Evolutionary conservation across 345 rosid species (phyloP), one percentile per base, ranked within the genome.

Genomic region (Pelargonium nanum): DNA sequence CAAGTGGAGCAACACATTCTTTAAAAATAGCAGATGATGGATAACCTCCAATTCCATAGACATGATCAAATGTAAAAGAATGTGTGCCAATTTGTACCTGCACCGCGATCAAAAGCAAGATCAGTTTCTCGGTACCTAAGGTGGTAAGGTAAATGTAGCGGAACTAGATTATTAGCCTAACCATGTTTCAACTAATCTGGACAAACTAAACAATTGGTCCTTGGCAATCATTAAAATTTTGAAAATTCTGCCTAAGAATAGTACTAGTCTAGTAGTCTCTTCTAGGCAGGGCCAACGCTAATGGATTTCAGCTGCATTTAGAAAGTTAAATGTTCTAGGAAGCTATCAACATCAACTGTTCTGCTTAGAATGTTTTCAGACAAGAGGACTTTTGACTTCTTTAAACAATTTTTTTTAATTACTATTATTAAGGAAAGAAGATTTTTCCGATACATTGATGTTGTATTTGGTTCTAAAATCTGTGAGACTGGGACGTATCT

Each of bases 21-120:
- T 71, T 75, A 73, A 88, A 88, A 83, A 88, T 85, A 55, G 69
- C 68, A 15, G 84, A 71, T 32, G 89, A 63, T 1, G 80, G 78
- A 66, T 85, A 74, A 60, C 75, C 85, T 48, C 72, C 80, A 67
- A 80, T 78, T 61, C 89, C 89, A 61, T 88, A 88, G n/a, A 88
- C 92, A 68, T 73, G 83, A 80, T 88, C 96, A 68, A 83, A 88
- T 5, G 89, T 88, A 64, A 85, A 88, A 0, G 89, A 78, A 73
- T 88, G 96, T 32, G 83, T 58, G 57, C 96, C 91, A 66, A 88
- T 79, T 72, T 83, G 83, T 62, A 88, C 89, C 96, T 88, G 68
- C 77, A 68, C 28, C 68, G 72, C 17, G 55, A 26, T 58, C 60
- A 65, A 48, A 48, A 48, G 1, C 53, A 48, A 48, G 19, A 48